These are phyloP conservation scores for Fistulina hepatica DNA, from an alignment of 1,284 basidiomycete species.

Conservation along the genomic window DNA sequence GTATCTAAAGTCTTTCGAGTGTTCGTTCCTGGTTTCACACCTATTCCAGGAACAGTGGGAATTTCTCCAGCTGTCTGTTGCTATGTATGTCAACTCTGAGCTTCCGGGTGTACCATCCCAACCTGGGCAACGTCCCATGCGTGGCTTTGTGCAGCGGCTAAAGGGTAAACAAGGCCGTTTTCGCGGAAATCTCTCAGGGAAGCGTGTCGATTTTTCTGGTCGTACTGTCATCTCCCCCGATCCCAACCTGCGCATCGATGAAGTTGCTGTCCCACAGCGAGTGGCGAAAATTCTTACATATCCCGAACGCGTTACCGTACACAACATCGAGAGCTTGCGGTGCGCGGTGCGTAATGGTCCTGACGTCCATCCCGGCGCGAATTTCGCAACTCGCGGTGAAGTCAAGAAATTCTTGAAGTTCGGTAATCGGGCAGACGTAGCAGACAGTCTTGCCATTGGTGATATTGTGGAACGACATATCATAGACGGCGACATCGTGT, in stretches of 20 bases:
- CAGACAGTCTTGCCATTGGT: slow-evolving; percentile 71
- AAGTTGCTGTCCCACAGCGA: slow-evolving; percentile 94
- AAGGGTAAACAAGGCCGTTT: slow-evolving; percentile 99
- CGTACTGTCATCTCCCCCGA: slow-evolving; percentile 99
- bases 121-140: slow-evolving; percentile 82
- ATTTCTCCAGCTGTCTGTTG: slow-evolving; percentile 87
- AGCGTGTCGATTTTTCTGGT: slow-evolving; percentile 98
- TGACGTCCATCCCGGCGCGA: slow-evolving; percentile 92
- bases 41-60: slow-evolving; percentile 89
- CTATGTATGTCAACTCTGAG: slow-evolving; percentile 98
- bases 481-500: slow-evolving; percentile 90
- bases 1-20: slow-evolving; percentile 26
- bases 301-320: slow-evolving; percentile 88
- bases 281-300: slow-evolving; percentile 96
- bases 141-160: slow-evolving; percentile 95
- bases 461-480: slow-evolving; percentile 93
- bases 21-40: slow-evolving; percentile 11
- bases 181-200: slow-evolving; percentile 96
- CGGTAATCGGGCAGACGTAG: slow-evolving; percentile 64
- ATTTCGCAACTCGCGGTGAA: slow-evolving; percentile 77
- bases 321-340: slow-evolving; percentile 79
- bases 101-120: slow-evolving; percentile 84
- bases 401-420: slow-evolving; percentile 85
- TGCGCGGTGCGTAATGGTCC: slow-evolving; percentile 83
- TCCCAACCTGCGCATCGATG: slow-evolving; percentile 95